Base-by-base conservation (phyloP, 2,329 filamentous ascomycete species). In the Tolypocladium tundrense region DNA sequence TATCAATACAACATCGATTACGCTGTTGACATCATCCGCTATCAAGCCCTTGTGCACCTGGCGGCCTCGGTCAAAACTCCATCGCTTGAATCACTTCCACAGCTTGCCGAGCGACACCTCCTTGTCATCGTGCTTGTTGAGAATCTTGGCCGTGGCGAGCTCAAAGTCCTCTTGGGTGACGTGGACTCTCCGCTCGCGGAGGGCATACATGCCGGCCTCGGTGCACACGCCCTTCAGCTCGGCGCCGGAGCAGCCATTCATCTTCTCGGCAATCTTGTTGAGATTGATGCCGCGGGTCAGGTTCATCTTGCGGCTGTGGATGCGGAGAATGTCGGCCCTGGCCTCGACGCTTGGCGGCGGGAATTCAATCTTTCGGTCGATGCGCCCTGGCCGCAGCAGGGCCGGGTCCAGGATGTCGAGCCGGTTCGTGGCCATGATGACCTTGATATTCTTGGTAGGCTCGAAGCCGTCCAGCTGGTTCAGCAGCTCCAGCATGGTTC, bases 81-180 rank as follows among this genome's bases (percentile, higher is more conserved):
- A 35, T 51, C 9, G 48, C 27, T 33, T 33, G 16, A 33, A 60
- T 64, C 69, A 77, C 68, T 77, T 77, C 76, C 77, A 96, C 69
- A 96, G 79, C 78, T 96, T 96, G 71, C 88, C 88, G 68, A 96
- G 79, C 70, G 88, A 91, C 66, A 91, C 89, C 73, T 96, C 92
- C 83, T 97, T 97, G 75, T 99, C 94, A 70, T 97, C 94, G 73
- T 97, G 94, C 83, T 97, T 97, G 85, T 99, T 97, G 72, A 99
- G 83, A 60, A 99, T 93, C 88, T 99, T 99, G 72, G 94, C 94
- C 8, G 94, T 99, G 40, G 94, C 94, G 62, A 99, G 82, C 73
- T 99, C 94, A 73, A 99, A 99, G 76, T 99, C 94, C 76, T 99
- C 94, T 74, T 99, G 94, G 42, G 94, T 99, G 64, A 99, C 94